phyloP scores from a whole-genome alignment of 805 yeast species.

The Myxozyma neglecta region DNA sequence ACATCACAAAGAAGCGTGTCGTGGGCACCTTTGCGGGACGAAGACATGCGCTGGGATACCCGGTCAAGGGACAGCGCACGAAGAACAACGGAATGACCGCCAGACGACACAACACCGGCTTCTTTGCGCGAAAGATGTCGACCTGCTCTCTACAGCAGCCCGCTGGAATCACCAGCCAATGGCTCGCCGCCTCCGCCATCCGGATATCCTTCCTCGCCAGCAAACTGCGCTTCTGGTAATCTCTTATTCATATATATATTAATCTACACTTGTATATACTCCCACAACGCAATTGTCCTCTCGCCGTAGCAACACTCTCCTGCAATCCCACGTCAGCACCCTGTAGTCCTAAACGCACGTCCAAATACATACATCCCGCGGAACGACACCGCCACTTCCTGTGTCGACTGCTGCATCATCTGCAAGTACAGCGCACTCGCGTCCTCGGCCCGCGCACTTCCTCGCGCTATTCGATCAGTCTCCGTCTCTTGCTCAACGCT shows the following conservation, averaged over 20 bases:
- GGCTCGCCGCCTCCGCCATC: too few species aligned
- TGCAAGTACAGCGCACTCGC: slow-evolving; percentile 5
- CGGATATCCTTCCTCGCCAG: too few species aligned
- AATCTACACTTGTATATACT: slow-evolving; percentile 7
- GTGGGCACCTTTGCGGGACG: slow-evolving; percentile 86
- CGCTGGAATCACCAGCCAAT: too few species aligned
- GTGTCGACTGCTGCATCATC: background rate
- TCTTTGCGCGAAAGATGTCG: slow-evolving; percentile 34
- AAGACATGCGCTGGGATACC: slow-evolving; percentile 79
- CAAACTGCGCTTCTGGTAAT: too few species aligned
- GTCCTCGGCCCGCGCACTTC: slow-evolving; percentile 22
- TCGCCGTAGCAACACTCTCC: slow-evolving; percentile 21
- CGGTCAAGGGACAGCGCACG: slow-evolving; percentile 88
- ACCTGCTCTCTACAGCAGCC: background rate
- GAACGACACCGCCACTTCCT: slow-evolving; percentile 18
- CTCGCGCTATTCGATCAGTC: slow-evolving; percentile 17
- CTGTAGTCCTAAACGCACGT: too few species aligned
- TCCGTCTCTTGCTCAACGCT: background rate
- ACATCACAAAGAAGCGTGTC: slow-evolving; percentile 72
- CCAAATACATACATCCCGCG: background rate
- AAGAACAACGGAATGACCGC: slow-evolving; percentile 91
- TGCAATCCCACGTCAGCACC: too few species aligned
- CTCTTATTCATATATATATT: too few species aligned
- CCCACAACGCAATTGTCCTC: slow-evolving; percentile 28
- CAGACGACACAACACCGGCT: slow-evolving; percentile 73